Conservation (phyloP, 2,329 filamentous ascomycete species). For the Alternaria dauci region DNA sequence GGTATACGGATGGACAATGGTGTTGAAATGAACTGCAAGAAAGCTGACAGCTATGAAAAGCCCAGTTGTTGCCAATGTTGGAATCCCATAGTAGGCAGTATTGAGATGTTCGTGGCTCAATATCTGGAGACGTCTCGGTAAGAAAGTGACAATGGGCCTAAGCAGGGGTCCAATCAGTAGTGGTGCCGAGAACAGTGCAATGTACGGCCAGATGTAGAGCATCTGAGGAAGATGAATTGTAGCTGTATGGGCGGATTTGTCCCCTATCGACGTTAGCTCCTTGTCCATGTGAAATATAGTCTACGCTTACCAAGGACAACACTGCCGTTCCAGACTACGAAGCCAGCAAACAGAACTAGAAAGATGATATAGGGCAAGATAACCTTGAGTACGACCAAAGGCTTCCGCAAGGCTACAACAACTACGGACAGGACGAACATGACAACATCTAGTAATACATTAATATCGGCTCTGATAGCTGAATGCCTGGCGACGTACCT, state of each 20-base stretch:
- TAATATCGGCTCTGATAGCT: not conserved
- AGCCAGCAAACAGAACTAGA: slow-evolving; percentile 72
- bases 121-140: slow-evolving; percentile 26
- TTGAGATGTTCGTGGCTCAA: slow-evolving; percentile 16
- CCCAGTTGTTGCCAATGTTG: slow-evolving; percentile 40
- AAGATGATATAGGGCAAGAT: slow-evolving; percentile 66
- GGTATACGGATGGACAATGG: slow-evolving; percentile 93
- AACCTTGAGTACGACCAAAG: slow-evolving; percentile 51
- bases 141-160: slow-evolving; percentile 39
- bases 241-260: slow-evolving; percentile 93
- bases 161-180: slow-evolving; percentile 69
- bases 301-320: slow-evolving; percentile 79
- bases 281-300: not conserved
- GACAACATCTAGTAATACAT: slow-evolving; percentile 35
- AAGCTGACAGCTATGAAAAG: slow-evolving; percentile 53
- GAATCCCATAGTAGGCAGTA: slow-evolving; percentile 5
- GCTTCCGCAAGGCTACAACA: slow-evolving; percentile 62
- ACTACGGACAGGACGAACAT: slow-evolving; percentile 66
- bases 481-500: slow-evolving; percentile 24
- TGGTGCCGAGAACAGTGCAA: slow-evolving; percentile 88
- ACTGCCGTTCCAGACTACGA: slow-evolving; percentile 86
- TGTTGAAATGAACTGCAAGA: slow-evolving; percentile 77
- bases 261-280: slow-evolving; percentile 63
- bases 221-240: slow-evolving; percentile 90
- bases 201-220: slow-evolving; percentile 93